Evolutionary conservation across 768 basidiomycete genomes (phyloP).

Genomic region (Leccinum arenicola): DNA sequence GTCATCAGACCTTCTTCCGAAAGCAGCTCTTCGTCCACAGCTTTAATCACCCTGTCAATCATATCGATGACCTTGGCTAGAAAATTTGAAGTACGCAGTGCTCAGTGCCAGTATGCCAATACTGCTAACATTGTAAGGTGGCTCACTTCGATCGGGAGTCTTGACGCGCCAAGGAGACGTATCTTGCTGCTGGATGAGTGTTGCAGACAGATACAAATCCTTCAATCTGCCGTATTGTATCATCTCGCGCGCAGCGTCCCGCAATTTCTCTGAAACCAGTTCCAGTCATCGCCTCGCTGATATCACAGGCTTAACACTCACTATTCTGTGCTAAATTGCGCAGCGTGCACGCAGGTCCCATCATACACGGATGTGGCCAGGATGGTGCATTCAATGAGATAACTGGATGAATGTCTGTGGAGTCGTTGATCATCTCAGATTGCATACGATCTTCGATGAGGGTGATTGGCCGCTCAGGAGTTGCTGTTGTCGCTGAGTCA

Average conservation of each 20-base stretch:
- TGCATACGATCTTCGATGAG: not conserved
- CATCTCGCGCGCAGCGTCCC: not conserved
- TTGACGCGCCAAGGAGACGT: not conserved
- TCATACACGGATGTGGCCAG: not conserved
- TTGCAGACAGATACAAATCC: not conserved
- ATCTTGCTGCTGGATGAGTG: not conserved
- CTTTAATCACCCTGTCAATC: not conserved
- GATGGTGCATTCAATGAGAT: not conserved
- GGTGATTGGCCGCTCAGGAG: too few relatives aligned
- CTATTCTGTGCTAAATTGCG: not conserved
- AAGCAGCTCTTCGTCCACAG: not conserved
- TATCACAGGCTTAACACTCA: not conserved
- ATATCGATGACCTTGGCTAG: not conserved
- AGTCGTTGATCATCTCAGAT: not conserved
- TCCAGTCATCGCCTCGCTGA: not conserved
- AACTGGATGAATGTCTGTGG: not conserved
- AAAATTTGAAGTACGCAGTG: not conserved
- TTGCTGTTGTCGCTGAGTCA: not conserved
- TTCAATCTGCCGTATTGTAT: not conserved
- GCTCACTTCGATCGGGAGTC: not conserved
- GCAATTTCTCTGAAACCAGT: not conserved
- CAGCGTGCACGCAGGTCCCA: not conserved
- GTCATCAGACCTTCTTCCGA: not conserved
- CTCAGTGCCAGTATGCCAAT: not conserved
- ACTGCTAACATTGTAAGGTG: not conserved